Conservation (phyloP, 169 alveolate genomes). For the Plasmodium gonderi region DNA sequence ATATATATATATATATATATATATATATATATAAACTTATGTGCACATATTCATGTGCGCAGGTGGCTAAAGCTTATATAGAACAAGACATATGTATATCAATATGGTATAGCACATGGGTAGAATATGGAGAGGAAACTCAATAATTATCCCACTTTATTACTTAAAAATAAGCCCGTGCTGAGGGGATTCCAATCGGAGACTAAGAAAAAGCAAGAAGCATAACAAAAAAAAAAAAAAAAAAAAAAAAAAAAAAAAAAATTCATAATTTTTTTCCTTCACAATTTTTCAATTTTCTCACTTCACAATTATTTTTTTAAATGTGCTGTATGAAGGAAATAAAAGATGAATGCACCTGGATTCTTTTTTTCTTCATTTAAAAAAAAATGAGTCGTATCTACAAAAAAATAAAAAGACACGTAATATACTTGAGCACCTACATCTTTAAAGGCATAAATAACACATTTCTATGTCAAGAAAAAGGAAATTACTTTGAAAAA, state of each 20-base stretch:
- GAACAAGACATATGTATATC: no score
- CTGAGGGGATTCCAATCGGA: slow-evolving; percentile 18
- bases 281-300: no score
- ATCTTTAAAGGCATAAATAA: background rate
- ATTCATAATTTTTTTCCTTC: background rate
- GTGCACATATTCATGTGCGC: background rate
- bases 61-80: no score
- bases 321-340: no score
- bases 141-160: background rate
- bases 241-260: background rate
- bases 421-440: no score
- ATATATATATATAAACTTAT: background rate
- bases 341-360: slow-evolving; percentile 29
- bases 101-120: background rate
- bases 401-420: background rate
- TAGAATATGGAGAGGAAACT: background rate
- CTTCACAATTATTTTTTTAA: no score
- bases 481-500: slow-evolving; percentile 49
- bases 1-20: slow-evolving; percentile 7
- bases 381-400: slow-evolving; percentile 40
- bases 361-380: slow-evolving; percentile 16
- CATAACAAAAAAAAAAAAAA: background rate
- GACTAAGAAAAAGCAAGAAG: background rate
- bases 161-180: slow-evolving; percentile 64
- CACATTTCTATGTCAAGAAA: background rate